These are phyloP conservation scores for Penicillium sp. DNA, from an alignment of 2,329 filamentous ascomycete species.

Conservation along the genomic window DNA sequence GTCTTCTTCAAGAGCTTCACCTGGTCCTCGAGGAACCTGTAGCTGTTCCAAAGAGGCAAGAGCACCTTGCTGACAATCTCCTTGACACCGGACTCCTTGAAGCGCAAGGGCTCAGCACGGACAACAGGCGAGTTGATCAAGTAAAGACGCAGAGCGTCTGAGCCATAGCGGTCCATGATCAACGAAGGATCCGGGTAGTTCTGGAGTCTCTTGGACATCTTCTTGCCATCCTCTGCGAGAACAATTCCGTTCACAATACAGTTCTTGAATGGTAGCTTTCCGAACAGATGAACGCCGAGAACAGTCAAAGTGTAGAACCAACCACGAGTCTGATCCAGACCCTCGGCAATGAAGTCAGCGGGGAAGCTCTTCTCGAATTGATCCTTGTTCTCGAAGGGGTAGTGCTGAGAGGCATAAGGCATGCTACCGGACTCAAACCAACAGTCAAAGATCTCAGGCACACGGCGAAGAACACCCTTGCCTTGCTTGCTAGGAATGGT, in stretches of 20 bases:
- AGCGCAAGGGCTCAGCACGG: conserved; percentile 83
- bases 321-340: conserved; percentile 88
- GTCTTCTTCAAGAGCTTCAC: conserved; percentile 85
- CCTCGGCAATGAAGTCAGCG: conserved; percentile 92
- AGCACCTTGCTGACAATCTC: conserved; percentile 93
- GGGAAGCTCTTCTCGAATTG: conserved; percentile 81
- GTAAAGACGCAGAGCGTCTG: conserved; percentile 91
- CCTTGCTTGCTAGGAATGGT: conserved; percentile 90
- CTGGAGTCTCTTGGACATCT: conserved; percentile 97
- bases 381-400: conserved; percentile 87
- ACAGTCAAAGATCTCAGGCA: conserved; percentile 92
- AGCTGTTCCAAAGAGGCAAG: conserved; percentile 92
- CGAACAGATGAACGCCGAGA: conserved; percentile 84
- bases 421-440: conserved; percentile 98
- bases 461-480: conserved; percentile 77
- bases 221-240: conserved; percentile 92
- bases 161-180: conserved; percentile 86
- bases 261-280: conserved; percentile 85
- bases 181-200: conserved; percentile 89
- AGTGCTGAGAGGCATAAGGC: conserved; percentile 90
- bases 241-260: conserved; percentile 97
- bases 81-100: conserved; percentile 91
- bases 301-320: conserved; percentile 97
- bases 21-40: conserved; percentile 94
- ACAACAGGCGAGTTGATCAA: conserved; percentile 97